Base-by-base conservation (phyloP, 2,329 filamentous ascomycete species). In the Exophiala calicioides region DNA sequence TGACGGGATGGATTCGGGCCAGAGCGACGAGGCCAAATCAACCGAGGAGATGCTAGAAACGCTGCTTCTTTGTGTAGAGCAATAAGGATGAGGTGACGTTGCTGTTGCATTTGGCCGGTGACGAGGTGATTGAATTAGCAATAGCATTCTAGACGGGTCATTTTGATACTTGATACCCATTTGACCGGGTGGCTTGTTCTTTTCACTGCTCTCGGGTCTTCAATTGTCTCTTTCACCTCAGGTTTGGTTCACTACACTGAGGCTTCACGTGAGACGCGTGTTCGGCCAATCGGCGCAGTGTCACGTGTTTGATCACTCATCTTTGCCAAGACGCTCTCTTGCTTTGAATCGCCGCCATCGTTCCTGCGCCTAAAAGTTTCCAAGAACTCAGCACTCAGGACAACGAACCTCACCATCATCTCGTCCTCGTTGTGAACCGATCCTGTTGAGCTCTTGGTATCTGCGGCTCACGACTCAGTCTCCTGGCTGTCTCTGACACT, bases 31-130 rank as follows among this genome's bases (percentile, higher is more conserved):
- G 20, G 75, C 76, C 53, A 70, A 69, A 42, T 69, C 74, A 51
- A 68, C 70, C 47, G 79, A 76, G 57, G 84, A 87, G 49, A 86
- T 88, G 81, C 66, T 88, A 35, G 72, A 70, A 46, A 82, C 83
- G 3, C 66, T 88, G 45, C 60, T 78, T n/a, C 62, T 67, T 38
- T 75, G 72, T 64, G 66, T 77, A 52, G 60, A 55, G 39, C 33
- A 46, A 44, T 54, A 33, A 47, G 38, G 31, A 37, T 32, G 38
- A 44, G n/a, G 27, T 4, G 21, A 4, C 9, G 30, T 15, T 16
- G 10, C 7, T 27, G 7, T 12, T 27, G 24, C n/a, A n/a, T n/a
- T n/a, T n/a, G 24, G 24, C 7, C 24, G 24, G 24, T 12, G 24
- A 27, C 24, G 12, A 7, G 24, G 24, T 27, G 24, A 27, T 27